These are phyloP conservation scores for Termitomyces bulborhizus DNA, from an alignment of 768 basidiomycete species.

Conservation along the genomic window DNA sequence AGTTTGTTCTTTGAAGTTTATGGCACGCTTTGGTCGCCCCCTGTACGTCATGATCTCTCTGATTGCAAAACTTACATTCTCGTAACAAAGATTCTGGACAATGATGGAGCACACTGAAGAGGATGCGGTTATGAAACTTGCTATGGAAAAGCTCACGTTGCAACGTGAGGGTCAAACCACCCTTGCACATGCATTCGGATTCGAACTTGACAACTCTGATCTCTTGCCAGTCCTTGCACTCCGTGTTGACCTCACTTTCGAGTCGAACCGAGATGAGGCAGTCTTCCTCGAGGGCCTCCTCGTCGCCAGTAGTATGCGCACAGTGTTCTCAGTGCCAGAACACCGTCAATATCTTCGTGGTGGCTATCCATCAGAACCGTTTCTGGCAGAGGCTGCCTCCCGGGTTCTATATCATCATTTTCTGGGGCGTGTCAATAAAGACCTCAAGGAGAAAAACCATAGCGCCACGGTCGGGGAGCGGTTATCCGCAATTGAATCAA, in stretches of 20 bases:
- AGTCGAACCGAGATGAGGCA: background rate
- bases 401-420: background rate
- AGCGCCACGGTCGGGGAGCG: background rate
- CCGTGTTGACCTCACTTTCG: background rate
- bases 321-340: background rate
- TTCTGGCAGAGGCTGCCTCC: constrained; percentile 1
- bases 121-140: background rate
- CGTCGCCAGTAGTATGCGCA: background rate
- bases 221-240: background rate
- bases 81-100: background rate
- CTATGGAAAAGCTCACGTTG: no score
- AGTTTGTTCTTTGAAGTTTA: background rate
- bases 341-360: background rate
- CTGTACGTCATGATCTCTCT: background rate
- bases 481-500: background rate
- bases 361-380: constrained; percentile 1
- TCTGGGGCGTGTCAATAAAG: no score
- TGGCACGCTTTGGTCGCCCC: background rate
- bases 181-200: background rate
- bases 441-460: background rate
- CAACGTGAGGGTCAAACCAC: background rate
- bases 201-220: background rate
- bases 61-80: background rate
- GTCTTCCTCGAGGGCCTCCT: background rate
- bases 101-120: background rate